Percentiles rank a stretch among this genome's conserved stretches.
phyloP scores from a whole-genome alignment of 2,329 filamentous ascomycete species.

The Aspergillus sp. region DNA sequence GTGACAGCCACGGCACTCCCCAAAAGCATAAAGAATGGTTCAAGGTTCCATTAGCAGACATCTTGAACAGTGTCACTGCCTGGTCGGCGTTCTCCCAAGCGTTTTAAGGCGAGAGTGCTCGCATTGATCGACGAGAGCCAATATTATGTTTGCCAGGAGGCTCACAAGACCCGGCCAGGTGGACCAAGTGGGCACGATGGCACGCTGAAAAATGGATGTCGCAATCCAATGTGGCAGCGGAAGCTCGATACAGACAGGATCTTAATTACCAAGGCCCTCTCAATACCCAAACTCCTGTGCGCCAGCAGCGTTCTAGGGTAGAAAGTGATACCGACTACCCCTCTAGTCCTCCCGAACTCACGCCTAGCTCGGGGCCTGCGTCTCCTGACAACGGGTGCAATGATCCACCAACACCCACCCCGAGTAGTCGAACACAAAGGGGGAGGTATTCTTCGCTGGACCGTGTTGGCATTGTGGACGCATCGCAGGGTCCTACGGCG shows the following conservation, averaged over 20 bases:
- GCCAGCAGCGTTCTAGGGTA: no score
- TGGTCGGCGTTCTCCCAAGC: not conserved
- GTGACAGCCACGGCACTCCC: not conserved
- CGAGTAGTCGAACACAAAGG: not conserved
- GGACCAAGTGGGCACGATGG: not conserved
- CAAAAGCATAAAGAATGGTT: not conserved
- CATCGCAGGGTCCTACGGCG: no score
- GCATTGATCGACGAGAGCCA: not conserved
- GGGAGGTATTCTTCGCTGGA: no score
- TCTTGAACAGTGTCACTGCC: not conserved
- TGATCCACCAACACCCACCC: not conserved
- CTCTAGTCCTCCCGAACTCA: not conserved
- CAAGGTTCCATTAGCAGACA: not conserved
- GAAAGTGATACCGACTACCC: no score
- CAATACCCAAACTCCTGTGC: no score
- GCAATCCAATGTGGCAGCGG: not conserved
- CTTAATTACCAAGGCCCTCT: no score
- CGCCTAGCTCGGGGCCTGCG: not conserved
- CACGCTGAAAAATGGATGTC: not conserved
- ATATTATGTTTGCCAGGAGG: not conserved
- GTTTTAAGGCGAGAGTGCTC: not conserved
- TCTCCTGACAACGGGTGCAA: not conserved
- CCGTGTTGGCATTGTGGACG: no score
- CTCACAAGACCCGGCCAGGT: not conserved
- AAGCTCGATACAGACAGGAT: no score